These are phyloP conservation scores for Ceratobasidium sp. DNA, from an alignment of 1,284 basidiomycete genomes.

Conservation along the genomic window DNA sequence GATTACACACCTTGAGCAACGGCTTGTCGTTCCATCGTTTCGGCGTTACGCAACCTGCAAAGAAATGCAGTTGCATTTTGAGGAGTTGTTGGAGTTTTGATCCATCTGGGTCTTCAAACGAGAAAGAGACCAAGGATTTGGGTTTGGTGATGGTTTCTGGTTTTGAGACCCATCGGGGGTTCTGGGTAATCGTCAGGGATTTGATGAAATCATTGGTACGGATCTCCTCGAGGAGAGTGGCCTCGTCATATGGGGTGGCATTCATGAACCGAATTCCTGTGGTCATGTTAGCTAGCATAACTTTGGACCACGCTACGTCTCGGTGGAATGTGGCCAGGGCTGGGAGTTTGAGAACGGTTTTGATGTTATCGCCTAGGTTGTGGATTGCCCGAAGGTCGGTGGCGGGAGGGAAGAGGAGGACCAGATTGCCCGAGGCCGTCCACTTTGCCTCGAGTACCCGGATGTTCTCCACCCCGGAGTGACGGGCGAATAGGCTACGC, in stretches of 20 bases:
- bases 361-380: neutral
- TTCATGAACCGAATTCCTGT: neutral
- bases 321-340: neutral
- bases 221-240: neutral
- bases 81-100: neutral
- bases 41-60: neutral
- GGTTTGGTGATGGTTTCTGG: neutral
- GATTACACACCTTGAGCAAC: neutral
- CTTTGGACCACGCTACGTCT: constrained; percentile 10
- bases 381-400: neutral
- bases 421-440: neutral
- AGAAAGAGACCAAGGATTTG: neutral
- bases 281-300: neutral
- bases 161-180: neutral
- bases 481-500: neutral
- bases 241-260: neutral
- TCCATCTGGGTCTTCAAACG: constrained; percentile 1
- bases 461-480: neutral
- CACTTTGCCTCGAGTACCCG: neutral
- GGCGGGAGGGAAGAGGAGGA: neutral
- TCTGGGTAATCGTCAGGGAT: neutral
- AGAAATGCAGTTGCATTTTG: neutral
- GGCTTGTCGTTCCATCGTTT: neutral
- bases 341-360: neutral
- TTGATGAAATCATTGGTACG: neutral